Base-by-base conservation (phyloP, 2,329 filamentous ascomycete species). In the Arachnomyces sp. region DNA sequence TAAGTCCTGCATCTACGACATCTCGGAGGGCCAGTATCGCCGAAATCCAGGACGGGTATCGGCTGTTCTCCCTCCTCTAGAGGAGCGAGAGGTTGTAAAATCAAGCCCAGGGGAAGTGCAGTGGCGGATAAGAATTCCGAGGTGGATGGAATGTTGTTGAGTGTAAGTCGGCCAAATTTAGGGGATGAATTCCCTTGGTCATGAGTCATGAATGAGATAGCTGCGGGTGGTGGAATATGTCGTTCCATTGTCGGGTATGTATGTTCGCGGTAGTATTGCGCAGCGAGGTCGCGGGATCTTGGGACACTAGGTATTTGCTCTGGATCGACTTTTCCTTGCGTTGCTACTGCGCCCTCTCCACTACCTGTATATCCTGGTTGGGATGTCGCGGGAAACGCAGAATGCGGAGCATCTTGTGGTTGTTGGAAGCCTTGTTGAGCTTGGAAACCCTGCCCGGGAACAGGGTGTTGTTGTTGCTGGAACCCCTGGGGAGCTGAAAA, bases 141-240 rank as follows among this genome's bases (percentile, higher is more conserved):
- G 11, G 81, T 84, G 9, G 84, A 76, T 2, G 92, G 92, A 45
- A 98, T 93, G 63, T 84, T 94, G 66, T 94, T 98, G 62, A 96
- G 70, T 0, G 88, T 94, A 42, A 98, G 74, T 41, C 92, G 81
- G 36, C 88, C 84, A 59, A 86, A 92, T 63, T 95, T 95, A 28
- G 92, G 92, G 11, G 92, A 95, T 4, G 92, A 82, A 60, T 95
- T 98, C 53, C 92, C 92, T 63, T 98, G 92, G 54, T 98, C 92
- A 54, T 81, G 85, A n/a, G 89, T 85, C 29, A 95, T 83, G 56
- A 92, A 96, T 2, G 92, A 88, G 15, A 92, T 76, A 4, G 84
- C 79, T 11, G 89, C 85, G 2, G 92, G 88, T 34, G 92, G 92
- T 8, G 92, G 89, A 2, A 94, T 73, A 58, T 94, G 88, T 43